These are phyloP conservation scores for Dentipellis sp. DNA, from an alignment of 768 basidiomycete species.

Conservation along the genomic window DNA sequence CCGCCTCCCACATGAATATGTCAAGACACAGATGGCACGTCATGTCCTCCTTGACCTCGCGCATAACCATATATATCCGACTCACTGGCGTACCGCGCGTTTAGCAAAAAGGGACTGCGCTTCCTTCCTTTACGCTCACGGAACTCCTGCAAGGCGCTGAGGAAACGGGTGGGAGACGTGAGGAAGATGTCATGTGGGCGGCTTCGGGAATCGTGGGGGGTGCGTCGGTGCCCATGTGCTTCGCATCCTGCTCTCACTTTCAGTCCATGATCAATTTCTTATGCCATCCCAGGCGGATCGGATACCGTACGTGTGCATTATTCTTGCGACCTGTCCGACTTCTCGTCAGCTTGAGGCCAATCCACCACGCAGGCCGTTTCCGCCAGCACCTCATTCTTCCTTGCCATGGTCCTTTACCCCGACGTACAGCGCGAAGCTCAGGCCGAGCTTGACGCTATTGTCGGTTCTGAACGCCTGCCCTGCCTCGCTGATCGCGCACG, in stretches of 20 bases:
- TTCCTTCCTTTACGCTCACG: background rate
- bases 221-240: too few species aligned
- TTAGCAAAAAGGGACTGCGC: background rate
- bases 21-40: constrained; percentile 10
- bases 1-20: constrained; percentile 5
- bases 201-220: background rate
- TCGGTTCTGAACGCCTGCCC: constrained; percentile 7
- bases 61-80: constrained; percentile 10
- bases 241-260: too few species aligned
- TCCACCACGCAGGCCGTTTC: background rate
- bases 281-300: too few species aligned
- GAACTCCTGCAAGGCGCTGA: background rate
- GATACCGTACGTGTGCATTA: constrained; percentile 1
- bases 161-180: background rate
- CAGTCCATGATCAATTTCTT: too few species aligned
- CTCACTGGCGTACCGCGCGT: too few species aligned
- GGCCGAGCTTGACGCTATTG: constrained; percentile 8
- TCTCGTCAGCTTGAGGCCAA: too few species aligned
- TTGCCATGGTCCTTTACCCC: constrained; percentile 11
- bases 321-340: too few species aligned
- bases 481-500: background rate
- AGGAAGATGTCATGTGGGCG: constrained; percentile 1
- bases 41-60: constrained; percentile 13
- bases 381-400: background rate
- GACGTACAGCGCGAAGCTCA: constrained; percentile 8